Conservation (phyloP, 129 eudicot genomes). For the Pulicaria dysenterica region DNA sequence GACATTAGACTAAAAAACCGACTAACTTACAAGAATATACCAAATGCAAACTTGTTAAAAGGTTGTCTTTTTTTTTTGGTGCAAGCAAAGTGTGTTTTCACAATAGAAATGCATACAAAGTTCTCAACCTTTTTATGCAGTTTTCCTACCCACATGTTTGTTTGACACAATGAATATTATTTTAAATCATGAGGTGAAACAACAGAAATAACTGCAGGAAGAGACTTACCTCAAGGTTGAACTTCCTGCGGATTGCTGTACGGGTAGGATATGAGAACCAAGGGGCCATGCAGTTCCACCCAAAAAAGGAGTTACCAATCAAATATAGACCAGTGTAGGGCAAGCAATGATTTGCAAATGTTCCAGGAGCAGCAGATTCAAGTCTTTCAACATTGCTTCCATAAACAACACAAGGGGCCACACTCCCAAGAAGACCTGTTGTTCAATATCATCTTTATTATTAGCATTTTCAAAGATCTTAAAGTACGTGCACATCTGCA, state of each 20-base stretch:
- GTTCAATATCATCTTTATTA: constrained; percentile 17
- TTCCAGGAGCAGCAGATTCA: constrained; percentile 75
- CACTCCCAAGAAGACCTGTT: constrained; percentile 83
- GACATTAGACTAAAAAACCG: neutral
- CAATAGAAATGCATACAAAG: neutral
- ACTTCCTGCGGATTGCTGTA: constrained; percentile 78
- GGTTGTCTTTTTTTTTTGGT: neutral
- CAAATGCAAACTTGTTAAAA: neutral
- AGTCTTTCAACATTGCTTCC: constrained; percentile 90
- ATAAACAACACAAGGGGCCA: constrained; percentile 95
- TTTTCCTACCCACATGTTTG: neutral
- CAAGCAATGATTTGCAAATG: constrained; percentile 86
- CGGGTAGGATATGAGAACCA: constrained; percentile 88
- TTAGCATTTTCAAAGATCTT: neutral
- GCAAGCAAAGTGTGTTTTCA: neutral
- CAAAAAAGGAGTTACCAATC: constrained; percentile 67
- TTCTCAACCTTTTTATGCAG: neutral
- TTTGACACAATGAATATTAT: too few relatives aligned
- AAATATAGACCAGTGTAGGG: constrained; percentile 79
- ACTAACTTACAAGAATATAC: neutral
- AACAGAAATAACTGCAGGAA: neutral
- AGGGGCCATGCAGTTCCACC: constrained; percentile 86
- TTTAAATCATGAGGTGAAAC: neutral
- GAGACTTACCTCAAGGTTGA: constrained; percentile 78
- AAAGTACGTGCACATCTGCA: too few relatives aligned